phyloP scores from a whole-genome alignment of 2,329 filamentous ascomycete species.

The Fusarium tupiense region DNA sequence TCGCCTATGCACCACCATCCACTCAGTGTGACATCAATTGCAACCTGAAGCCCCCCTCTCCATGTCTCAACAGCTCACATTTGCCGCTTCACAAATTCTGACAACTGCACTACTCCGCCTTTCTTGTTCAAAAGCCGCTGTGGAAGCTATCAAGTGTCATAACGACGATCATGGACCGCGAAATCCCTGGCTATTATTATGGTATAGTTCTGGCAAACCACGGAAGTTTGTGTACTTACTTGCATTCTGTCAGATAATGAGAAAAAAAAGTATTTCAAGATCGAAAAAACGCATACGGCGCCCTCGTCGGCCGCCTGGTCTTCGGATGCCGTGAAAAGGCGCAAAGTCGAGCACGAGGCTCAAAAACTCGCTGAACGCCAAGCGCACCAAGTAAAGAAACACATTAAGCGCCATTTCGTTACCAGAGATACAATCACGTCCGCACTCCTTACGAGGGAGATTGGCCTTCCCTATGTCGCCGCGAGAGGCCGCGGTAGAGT shows the following conservation, averaged over 20 bases:
- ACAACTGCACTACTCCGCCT: not conserved
- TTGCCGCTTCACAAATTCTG: not conserved
- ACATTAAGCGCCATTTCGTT: slow-evolving; percentile 51
- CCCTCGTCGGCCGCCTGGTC: slow-evolving; percentile 64
- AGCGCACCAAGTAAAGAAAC: slow-evolving; percentile 47
- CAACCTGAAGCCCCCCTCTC: not conserved
- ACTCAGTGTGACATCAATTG: not conserved
- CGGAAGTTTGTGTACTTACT: not conserved
- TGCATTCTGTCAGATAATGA: slow-evolving; percentile 54
- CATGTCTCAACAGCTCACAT: not conserved
- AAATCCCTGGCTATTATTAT: slow-evolving; percentile 66
- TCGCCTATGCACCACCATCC: not conserved
- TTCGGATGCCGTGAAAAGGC: slow-evolving; percentile 66
- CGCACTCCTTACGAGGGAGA: slow-evolving; percentile 44
- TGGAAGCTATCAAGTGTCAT: not conserved
- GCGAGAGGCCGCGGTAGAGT: slow-evolving; percentile 35
- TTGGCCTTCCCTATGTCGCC: slow-evolving; percentile 21
- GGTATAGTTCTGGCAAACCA: slow-evolving; percentile 47
- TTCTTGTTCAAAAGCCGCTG: not conserved
- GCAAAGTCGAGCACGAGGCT: slow-evolving; percentile 56
- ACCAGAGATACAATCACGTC: slow-evolving; percentile 48
- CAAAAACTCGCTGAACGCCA: slow-evolving; percentile 41
- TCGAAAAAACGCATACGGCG: slow-evolving; percentile 66
- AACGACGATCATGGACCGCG: slow-evolving; percentile 44
- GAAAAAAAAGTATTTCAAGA: slow-evolving; percentile 75